Percentiles rank a stretch among this genome's conserved stretches.
These are phyloP conservation scores for Leucocoprinus leucothites DNA, from an alignment of 768 basidiomycete species.

Conservation along the genomic window DNA sequence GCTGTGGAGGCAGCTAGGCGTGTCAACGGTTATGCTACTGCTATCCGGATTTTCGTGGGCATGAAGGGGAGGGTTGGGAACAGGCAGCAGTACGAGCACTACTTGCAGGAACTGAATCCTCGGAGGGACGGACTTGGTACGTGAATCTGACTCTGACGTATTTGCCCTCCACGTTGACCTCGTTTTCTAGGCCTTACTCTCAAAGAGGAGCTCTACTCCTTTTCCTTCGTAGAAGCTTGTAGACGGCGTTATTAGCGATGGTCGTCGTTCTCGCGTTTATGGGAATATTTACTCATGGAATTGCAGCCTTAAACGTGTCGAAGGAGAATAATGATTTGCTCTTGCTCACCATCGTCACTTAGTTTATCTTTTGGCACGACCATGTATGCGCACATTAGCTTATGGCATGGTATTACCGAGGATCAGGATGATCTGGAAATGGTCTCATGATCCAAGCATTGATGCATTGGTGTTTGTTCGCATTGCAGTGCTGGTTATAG, in stretches of 20 bases:
- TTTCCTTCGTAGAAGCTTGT: constrained; percentile 16
- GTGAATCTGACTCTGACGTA: constrained; percentile 15
- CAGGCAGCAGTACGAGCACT: constrained; percentile 90
- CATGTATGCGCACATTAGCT: not conserved
- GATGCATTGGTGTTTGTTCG: too few species aligned
- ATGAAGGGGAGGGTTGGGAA: constrained; percentile 98
- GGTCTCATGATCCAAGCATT: too few species aligned
- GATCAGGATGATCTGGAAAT: too few species aligned
- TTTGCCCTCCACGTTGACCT: not conserved
- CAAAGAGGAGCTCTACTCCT: constrained; percentile 44
- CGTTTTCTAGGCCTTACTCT: constrained; percentile 31
- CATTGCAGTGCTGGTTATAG: too few species aligned
- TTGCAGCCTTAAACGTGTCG: not conserved
- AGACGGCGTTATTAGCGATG: not conserved
- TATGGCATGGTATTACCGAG: constrained; percentile 4
- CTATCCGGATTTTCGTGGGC: constrained; percentile 95
- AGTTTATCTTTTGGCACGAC: constrained; percentile 5
- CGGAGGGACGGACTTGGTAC: constrained; percentile 90
- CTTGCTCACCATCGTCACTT: too few species aligned
- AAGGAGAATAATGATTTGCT: not conserved
- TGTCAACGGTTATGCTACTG: constrained; percentile 96
- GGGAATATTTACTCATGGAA: too few species aligned
- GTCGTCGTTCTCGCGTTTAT: not conserved
- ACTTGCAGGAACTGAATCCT: constrained; percentile 86
- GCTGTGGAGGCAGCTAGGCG: constrained; percentile 84